A percentile compares a stretch with the other conserved stretches of the same genome.
phyloP scores from a whole-genome alignment of 805 yeast species.

The Kluyveromyces nonfermentans region DNA sequence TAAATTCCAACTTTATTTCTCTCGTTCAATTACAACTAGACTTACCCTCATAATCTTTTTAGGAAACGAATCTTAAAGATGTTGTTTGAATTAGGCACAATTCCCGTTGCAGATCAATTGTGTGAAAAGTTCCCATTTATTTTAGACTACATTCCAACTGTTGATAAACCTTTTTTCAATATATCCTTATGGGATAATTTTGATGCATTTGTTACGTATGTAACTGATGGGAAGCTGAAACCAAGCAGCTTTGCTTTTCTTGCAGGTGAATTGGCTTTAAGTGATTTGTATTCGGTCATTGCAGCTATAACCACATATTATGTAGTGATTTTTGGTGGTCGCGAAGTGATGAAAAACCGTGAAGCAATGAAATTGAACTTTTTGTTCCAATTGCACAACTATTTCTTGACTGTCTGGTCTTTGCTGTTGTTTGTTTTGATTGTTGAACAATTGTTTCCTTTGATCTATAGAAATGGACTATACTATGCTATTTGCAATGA shows the following conservation, averaged over 20 bases:
- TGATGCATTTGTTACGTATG: slow-evolving; percentile 13
- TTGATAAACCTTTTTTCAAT: slow-evolving; percentile 30
- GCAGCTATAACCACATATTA: slow-evolving; percentile 62
- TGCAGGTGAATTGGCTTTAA: slow-evolving; percentile 57
- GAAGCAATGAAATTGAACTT: slow-evolving; percentile 66
- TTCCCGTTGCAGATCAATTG: slow-evolving; percentile 13
- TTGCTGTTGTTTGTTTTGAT: slow-evolving; percentile 55
- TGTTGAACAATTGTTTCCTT: slow-evolving; percentile 80
- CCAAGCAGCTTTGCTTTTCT: slow-evolving; percentile 52
- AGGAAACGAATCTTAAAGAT: not conserved
- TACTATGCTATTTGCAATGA: slow-evolving; percentile 74
- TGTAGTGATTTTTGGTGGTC: slow-evolving; percentile 77
- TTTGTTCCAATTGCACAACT: slow-evolving; percentile 79
- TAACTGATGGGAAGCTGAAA: slow-evolving; percentile 20
- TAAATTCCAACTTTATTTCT: not conserved
- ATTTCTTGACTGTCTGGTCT: slow-evolving; percentile 62
- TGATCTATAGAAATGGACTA: slow-evolving; percentile 62
- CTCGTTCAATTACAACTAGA: not conserved
- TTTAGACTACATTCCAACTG: slow-evolving; percentile 19
- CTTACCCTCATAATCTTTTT: not conserved
- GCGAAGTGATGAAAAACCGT: slow-evolving; percentile 44
- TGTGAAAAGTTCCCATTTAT: slow-evolving; percentile 16
- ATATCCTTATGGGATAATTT: slow-evolving; percentile 26
- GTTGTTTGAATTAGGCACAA: not conserved
- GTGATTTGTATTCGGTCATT: slow-evolving; percentile 51